phyloP scores from a whole-genome alignment of 2,329 filamentous ascomycete genomes.

The Botrytis hyacinthi region DNA sequence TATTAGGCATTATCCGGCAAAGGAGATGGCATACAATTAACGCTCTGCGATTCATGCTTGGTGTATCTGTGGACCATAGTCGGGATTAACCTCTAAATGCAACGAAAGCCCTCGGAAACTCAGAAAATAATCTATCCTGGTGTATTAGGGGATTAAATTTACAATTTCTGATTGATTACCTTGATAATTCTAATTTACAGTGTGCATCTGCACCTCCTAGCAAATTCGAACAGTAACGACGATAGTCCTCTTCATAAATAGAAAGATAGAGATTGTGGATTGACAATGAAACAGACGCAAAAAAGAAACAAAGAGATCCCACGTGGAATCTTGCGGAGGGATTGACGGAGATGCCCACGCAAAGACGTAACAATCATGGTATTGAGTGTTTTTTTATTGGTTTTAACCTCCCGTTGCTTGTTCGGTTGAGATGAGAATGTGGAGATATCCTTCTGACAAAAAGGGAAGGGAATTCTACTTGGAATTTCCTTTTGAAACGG shows the following conservation, averaged over 20 bases:
- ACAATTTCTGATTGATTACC: background rate
- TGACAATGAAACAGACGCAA: background rate
- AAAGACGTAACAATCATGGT: background rate
- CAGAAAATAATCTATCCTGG: background rate
- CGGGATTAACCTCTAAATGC: background rate
- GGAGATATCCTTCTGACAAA: background rate
- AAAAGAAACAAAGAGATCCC: background rate
- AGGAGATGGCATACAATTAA: background rate
- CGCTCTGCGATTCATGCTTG: background rate
- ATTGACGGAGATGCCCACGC: background rate
- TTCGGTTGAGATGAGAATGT: background rate
- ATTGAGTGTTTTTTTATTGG: background rate
- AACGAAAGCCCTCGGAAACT: too few species aligned
- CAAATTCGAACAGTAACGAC: background rate
- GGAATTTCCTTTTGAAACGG: background rate
- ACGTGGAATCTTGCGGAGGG: background rate
- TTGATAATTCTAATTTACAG: background rate
- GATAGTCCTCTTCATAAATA: background rate
- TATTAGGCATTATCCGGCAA: too few species aligned
- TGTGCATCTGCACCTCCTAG: background rate
- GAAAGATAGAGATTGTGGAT: background rate
- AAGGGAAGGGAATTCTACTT: background rate
- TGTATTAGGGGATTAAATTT: too few species aligned
- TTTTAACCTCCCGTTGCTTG: background rate
- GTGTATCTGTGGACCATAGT: background rate